Percentiles rank a stretch among this genome's conserved stretches.
Conservation (phyloP, 257 asterid species). For the Solanum lycopersicoides region DNA sequence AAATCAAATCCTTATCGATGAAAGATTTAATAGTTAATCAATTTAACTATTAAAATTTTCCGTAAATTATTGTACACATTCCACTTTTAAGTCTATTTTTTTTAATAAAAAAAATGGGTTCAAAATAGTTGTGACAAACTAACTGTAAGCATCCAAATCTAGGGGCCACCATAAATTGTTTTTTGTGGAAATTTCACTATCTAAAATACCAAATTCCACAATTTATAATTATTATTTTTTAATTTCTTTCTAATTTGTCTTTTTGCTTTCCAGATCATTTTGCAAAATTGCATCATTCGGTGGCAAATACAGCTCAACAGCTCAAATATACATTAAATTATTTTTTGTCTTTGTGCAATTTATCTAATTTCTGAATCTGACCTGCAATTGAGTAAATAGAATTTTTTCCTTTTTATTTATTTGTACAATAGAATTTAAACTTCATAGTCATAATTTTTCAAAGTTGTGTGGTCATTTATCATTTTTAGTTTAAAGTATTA, state of each 20-base stretch:
- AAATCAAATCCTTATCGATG: no score
- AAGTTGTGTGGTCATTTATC: neutral
- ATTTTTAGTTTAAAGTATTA: neutral
- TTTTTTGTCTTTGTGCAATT: neutral
- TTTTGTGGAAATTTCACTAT: neutral
- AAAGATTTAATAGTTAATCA: accelerated
- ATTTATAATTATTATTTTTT: neutral
- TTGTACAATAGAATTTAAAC: neutral
- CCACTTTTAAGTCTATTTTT: neutral
- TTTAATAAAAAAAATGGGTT: neutral
- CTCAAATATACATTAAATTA: neutral
- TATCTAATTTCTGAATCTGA: neutral
- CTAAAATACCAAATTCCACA: neutral
- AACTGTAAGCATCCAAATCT: neutral
- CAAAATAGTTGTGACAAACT: neutral
- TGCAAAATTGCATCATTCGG: neutral
- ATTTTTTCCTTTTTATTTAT: neutral
- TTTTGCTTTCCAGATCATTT: neutral
- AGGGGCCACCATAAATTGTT: neutral
- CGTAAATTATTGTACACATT: neutral
- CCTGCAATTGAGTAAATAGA: neutral
- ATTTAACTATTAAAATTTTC: no score
- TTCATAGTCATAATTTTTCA: neutral
- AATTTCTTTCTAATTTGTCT: neutral
- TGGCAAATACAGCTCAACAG: neutral